Percentiles rank a stretch among this genome's conserved stretches.
Evolutionary conservation across 306 rosid genomes (phyloP).

Genomic region (Castanopsis chinensis): DNA sequence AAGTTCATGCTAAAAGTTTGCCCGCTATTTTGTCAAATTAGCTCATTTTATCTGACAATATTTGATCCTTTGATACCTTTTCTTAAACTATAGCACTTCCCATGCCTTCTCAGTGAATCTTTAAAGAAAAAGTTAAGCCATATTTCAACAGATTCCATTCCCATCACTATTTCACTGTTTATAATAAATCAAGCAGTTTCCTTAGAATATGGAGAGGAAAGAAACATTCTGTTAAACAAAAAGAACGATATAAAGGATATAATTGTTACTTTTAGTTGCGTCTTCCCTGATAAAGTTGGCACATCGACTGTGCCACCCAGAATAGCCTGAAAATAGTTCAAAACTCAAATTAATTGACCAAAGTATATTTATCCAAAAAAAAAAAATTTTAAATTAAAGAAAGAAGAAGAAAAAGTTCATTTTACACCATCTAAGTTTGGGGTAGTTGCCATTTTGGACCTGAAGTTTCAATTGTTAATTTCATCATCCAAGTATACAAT

Average conservation of each 20-base stretch:
- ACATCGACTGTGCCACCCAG: conserved; percentile 92
- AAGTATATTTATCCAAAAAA: neutral
- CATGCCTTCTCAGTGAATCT: neutral
- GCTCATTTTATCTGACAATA: conserved; percentile 4
- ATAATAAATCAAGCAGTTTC: neutral
- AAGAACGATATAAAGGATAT: conserved; percentile 14
- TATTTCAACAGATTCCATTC: neutral
- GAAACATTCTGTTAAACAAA: conserved; percentile 11
- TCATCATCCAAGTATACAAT: no score
- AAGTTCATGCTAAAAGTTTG: neutral
- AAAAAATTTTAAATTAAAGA: no score
- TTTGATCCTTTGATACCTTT: neutral
- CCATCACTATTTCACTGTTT: neutral
- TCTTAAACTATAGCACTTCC: neutral
- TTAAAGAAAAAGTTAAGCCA: neutral
- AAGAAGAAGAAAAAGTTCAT: no score
- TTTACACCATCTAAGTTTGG: no score
- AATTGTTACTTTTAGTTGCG: conserved; percentile 58
- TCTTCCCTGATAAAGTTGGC: conserved; percentile 81
- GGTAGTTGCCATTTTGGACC: no score
- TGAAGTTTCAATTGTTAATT: no score
- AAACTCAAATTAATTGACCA: conserved; percentile 10
- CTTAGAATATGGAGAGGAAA: neutral
- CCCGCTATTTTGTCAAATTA: neutral
- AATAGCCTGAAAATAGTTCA: conserved; percentile 72